A percentile compares a stretch with the other conserved stretches of the same genome.
Conservation (phyloP, 177 flowering plant genomes). For the Vitis hybrid region DNA sequence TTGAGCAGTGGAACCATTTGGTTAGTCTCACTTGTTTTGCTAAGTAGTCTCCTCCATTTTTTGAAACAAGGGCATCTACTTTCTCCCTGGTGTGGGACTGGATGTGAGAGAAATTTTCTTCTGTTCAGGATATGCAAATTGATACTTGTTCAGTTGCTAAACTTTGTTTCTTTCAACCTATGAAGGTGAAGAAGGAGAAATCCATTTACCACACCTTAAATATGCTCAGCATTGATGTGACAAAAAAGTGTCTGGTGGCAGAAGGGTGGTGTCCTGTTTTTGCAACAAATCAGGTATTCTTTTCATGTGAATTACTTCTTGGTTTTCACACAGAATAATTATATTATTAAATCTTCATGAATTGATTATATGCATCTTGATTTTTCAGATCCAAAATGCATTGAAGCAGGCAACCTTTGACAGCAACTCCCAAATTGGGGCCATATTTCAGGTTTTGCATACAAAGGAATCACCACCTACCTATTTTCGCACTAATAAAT, state of each 20-base stretch:
- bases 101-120: not conserved
- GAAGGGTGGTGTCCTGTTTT: conserved; percentile 89
- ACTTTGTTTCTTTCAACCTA: conserved; percentile 12
- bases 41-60: too few relatives aligned
- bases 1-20: conserved; percentile 70
- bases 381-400: conserved; percentile 56
- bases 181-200: conserved; percentile 71
- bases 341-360: conserved; percentile 1
- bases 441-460: conserved; percentile 64
- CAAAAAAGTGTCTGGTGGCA: conserved; percentile 82
- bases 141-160: conserved; percentile 1
- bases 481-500: conserved; percentile 71
- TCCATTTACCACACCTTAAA: conserved; percentile 67
- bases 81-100: too few relatives aligned
- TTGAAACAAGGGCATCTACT: too few relatives aligned
- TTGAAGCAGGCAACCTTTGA: conserved; percentile 57
- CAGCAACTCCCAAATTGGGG: conserved; percentile 65
- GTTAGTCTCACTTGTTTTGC: conserved; percentile 28
- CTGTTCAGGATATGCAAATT: not conserved
- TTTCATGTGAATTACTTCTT: conserved; percentile 1
- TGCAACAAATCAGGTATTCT: conserved; percentile 62
- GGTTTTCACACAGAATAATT: not conserved
- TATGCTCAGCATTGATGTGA: conserved; percentile 83
- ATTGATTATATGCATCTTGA: conserved; percentile 6
- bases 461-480: conserved; percentile 73